Evolutionary conservation across 805 yeast species (phyloP).

Genomic region (Nakazawaea pomicola): DNA sequence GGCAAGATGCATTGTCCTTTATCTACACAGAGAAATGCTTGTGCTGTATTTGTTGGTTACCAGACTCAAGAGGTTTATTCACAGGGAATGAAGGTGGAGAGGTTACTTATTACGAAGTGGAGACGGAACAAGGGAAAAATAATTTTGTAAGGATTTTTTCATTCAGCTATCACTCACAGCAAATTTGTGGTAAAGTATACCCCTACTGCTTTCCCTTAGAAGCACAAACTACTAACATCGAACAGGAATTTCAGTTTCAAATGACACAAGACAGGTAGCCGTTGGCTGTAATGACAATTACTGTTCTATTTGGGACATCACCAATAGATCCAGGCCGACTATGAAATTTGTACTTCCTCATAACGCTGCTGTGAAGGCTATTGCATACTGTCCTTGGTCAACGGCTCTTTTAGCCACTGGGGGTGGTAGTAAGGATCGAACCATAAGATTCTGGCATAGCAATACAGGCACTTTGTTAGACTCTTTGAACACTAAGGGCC

Average conservation of each 20-base stretch:
- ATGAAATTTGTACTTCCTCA: slow-evolving; percentile 53
- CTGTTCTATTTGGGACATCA: slow-evolving; percentile 72
- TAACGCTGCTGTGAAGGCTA: slow-evolving; percentile 83
- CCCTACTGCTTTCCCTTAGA: not conserved
- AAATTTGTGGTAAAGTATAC: slow-evolving; percentile 45
- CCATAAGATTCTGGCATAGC: slow-evolving; percentile 85
- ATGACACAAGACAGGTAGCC: slow-evolving; percentile 53
- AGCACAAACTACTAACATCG: slow-evolving; percentile 18
- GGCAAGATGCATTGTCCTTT: not conserved
- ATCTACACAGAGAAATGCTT: slow-evolving; percentile 33
- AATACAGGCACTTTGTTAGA: slow-evolving; percentile 66
- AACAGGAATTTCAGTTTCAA: slow-evolving; percentile 56
- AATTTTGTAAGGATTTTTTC: slow-evolving; percentile 14
- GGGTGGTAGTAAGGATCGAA: slow-evolving; percentile 80
- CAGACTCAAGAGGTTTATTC: slow-evolving; percentile 36
- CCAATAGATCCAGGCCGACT: slow-evolving; percentile 33
- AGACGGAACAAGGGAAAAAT: slow-evolving; percentile 10
- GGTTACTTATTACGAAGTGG: slow-evolving; percentile 37
- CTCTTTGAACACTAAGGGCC: slow-evolving; percentile 56
- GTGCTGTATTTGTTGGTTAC: slow-evolving; percentile 60
- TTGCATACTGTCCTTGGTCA: slow-evolving; percentile 91
- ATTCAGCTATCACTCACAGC: slow-evolving; percentile 49
- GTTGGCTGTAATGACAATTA: slow-evolving; percentile 83
- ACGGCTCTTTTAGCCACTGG: slow-evolving; percentile 80
- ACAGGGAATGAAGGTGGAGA: slow-evolving; percentile 67